A percentile compares a stretch with the other conserved stretches of the same genome.
These are phyloP conservation scores for Taiwanofungus camphoratus DNA, from an alignment of 1,284 basidiomycete species.

Conservation along the genomic window DNA sequence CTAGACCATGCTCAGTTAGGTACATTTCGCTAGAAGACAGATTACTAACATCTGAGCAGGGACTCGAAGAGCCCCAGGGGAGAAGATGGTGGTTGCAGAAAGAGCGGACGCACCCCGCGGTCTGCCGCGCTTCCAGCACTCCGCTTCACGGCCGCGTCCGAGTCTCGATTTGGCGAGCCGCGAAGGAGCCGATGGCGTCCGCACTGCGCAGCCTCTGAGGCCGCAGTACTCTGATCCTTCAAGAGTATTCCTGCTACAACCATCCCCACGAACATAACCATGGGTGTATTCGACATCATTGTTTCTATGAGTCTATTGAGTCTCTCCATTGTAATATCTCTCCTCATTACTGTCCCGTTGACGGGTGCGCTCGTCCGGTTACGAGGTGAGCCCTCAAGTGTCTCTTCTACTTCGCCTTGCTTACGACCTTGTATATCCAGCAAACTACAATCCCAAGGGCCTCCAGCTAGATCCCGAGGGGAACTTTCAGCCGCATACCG, in stretches of 20 bases:
- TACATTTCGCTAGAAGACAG: too few relatives aligned
- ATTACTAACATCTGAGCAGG: not conserved
- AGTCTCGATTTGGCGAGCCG: too few relatives aligned
- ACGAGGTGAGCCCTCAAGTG: slow-evolving; percentile 28
- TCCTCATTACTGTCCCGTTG: slow-evolving; percentile 46
- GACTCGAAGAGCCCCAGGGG: not conserved
- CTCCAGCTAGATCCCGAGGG: slow-evolving; percentile 79
- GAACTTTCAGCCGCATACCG: slow-evolving; percentile 69
- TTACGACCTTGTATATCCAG: slow-evolving; percentile 24
- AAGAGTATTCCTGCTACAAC: slow-evolving; percentile 2
- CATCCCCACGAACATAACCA: not conserved
- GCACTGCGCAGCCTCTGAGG: not conserved
- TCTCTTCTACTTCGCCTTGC: not conserved
- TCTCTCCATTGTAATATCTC: slow-evolving; percentile 46
- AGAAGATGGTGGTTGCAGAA: slow-evolving; percentile 4
- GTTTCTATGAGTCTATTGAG: slow-evolving; percentile 36
- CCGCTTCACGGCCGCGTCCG: not conserved
- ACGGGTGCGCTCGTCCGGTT: slow-evolving; percentile 67
- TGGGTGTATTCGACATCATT: slow-evolving; percentile 12
- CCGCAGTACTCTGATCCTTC: not conserved
- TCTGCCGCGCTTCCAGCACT: not conserved
- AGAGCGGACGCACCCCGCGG: not conserved
- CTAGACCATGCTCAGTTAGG: too few relatives aligned
- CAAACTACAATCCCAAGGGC: slow-evolving; percentile 79
- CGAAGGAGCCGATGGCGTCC: not conserved